phyloP scores from a whole-genome alignment of 208 protist species.

The Endotrypanum monterogeii region DNA sequence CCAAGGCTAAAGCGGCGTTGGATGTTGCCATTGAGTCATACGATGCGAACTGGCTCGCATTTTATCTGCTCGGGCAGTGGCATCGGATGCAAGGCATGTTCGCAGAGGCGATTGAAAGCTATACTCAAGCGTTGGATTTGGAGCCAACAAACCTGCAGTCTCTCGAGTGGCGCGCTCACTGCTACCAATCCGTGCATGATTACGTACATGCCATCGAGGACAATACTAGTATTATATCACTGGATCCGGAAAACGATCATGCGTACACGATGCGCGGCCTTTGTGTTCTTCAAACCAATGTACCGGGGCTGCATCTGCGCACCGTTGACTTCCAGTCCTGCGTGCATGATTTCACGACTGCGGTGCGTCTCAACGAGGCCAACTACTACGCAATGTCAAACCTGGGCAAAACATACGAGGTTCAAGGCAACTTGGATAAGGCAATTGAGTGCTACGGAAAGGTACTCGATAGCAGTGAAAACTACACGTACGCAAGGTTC shows the following conservation, averaged over 20 bases:
- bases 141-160: conserved; percentile 62
- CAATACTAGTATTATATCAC: conserved; percentile 82
- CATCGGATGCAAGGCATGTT: conserved; percentile 59
- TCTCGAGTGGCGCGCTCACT: conserved; percentile 74
- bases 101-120: conserved; percentile 76
- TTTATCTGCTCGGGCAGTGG: conserved; percentile 73
- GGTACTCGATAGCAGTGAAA: conserved; percentile 69
- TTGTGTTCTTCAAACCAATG: conserved; percentile 61
- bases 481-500: conserved; percentile 75
- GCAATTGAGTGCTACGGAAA: conserved; percentile 77
- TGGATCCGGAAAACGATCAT: conserved; percentile 91
- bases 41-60: conserved; percentile 54
- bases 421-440: conserved; percentile 69
- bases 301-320: conserved; percentile 80
- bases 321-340: conserved; percentile 71
- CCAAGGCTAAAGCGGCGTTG: conserved; percentile 74
- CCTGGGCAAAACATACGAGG: conserved; percentile 86
- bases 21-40: conserved; percentile 82
- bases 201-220: conserved; percentile 82
- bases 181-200: conserved; percentile 66
- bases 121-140: conserved; percentile 72
- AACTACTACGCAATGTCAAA: conserved; percentile 95
- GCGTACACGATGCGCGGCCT: conserved; percentile 93
- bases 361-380: conserved; percentile 85
- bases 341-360: conserved; percentile 83